Base-by-base conservation (phyloP, 768 basidiomycete species). In the Tulasnella sp. region DNA sequence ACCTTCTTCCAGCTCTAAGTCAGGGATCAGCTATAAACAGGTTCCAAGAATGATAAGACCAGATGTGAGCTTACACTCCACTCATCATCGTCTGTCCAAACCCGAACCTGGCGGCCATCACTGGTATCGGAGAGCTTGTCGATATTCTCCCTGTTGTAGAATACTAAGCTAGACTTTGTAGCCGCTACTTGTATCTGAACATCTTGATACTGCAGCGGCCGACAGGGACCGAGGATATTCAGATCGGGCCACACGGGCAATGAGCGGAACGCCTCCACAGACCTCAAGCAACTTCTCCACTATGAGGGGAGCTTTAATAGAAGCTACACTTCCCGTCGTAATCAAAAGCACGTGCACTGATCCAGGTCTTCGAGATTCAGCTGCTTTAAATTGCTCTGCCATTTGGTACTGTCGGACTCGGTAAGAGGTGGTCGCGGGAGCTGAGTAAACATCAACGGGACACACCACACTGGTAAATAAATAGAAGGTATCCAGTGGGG, bases 271-370 rank as follows among this genome's bases (percentile, higher is more conserved):
- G 28, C 58, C n/a, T 9, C 7, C 31, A 12, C 93, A 69, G 76
- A 93, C 93, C 82, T 87, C 86, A 64, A 93, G 87, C 42, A 99
- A 88, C 82, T 93, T 93, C 41, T 88, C 85, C 28, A 95, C 94
- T 80, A 99, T 98, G 77, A 98, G 89, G 5, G 97, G 96, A 1
- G 92, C 92, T 84, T 98, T 99, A 84, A 99, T 91, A 76, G 96
- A 96, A 0, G 97, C 97, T 12, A 99, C 97, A 84, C 95, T 96
- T n/a, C 97, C 97, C 0, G 96, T 95, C 0, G 94, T 92, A 81
- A 98, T 92, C 54, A 99, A 88, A 5, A 98, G 86, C 69, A 98
- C 91, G 84, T 97, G 86, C 28, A 86, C 78, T 22, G 44, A 50
- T 34, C 81, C 81, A 24, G 77, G 41, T 41, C 58, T 50, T 50